Evolutionary conservation across 2,329 filamentous ascomycete genomes (phyloP).

Genomic region (Ustilaginoidea virens): DNA sequence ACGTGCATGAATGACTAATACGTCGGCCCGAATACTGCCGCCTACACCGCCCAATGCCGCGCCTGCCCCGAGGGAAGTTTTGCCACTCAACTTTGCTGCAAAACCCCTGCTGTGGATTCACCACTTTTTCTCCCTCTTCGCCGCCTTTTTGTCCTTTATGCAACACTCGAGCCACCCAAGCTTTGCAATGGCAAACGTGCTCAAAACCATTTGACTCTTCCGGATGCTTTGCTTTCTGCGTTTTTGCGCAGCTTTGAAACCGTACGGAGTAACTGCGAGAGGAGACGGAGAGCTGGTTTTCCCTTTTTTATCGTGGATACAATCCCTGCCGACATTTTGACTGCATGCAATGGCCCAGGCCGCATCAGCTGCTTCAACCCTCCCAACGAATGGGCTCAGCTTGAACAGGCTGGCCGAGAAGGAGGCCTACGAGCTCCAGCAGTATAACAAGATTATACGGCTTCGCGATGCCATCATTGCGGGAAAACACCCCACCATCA

Average conservation of each 20-base stretch:
- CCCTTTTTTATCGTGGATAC: background rate
- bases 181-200: background rate
- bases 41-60: constrained; percentile 16
- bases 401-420: constrained; percentile 21
- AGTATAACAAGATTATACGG: constrained; percentile 67
- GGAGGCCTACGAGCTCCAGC: constrained; percentile 40
- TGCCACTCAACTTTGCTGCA: too few relatives aligned
- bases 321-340: background rate
- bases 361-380: constrained; percentile 1
- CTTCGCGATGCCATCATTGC: constrained; percentile 70
- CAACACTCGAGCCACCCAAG: background rate
- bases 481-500: constrained; percentile 54
- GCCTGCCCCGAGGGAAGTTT: too few relatives aligned
- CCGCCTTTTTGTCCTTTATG: background rate
- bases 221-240: background rate
- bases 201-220: constrained; percentile 1
- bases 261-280: too few relatives aligned
- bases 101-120: background rate
- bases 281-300: too few relatives aligned
- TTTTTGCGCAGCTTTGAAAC: too few relatives aligned
- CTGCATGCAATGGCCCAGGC: constrained; percentile 3
- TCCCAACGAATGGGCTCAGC: background rate
- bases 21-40: constrained; percentile 9
- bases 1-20: background rate
- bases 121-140: background rate